phyloP scores from a whole-genome alignment of 495 filamentous ascomycete species.

The Penicillium pulvis region DNA sequence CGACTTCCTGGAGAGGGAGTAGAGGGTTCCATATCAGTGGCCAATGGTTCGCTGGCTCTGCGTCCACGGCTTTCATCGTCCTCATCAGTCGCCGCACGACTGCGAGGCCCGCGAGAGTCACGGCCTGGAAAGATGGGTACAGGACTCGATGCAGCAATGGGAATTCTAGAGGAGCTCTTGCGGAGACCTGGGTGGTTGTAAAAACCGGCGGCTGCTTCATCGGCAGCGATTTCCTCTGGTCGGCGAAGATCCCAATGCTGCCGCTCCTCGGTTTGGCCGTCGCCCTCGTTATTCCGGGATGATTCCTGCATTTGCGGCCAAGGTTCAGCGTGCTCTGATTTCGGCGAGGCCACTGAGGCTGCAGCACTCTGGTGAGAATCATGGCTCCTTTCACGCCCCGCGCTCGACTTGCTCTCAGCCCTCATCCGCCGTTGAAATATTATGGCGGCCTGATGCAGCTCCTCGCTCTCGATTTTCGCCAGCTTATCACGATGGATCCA shows the following conservation, averaged over 20 bases:
- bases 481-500: slow-evolving; percentile 99
- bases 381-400: slow-evolving; percentile 54
- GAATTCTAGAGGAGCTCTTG: slow-evolving; percentile 74
- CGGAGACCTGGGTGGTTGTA: slow-evolving; percentile 47
- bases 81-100: slow-evolving; percentile 46
- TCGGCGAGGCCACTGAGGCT: slow-evolving; percentile 32
- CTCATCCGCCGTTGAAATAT: slow-evolving; percentile 59
- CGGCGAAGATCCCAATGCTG: slow-evolving; percentile 71
- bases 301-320: slow-evolving; percentile 44
- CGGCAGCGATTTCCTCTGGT: slow-evolving; percentile 78
- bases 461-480: slow-evolving; percentile 88
- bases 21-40: slow-evolving; percentile 55
- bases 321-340: slow-evolving; percentile 35
- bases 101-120: slow-evolving; percentile 67
- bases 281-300: slow-evolving; percentile 40
- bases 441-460: slow-evolving; percentile 86
- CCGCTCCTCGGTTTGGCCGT: slow-evolving; percentile 32
- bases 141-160: slow-evolving; percentile 75
- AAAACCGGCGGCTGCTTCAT: slow-evolving; percentile 47
- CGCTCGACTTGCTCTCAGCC: slow-evolving; percentile 63
- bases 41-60: slow-evolving; percentile 70
- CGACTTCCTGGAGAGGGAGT: slow-evolving; percentile 44
- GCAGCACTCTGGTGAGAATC: slow-evolving; percentile 43
- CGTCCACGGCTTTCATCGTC: slow-evolving; percentile 65
- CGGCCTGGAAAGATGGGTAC: slow-evolving; percentile 76